Evolutionary conservation across 345 rosid genomes (phyloP), one percentile per base, ranked within the genome.

Genomic region (Microcos paniculata): DNA sequence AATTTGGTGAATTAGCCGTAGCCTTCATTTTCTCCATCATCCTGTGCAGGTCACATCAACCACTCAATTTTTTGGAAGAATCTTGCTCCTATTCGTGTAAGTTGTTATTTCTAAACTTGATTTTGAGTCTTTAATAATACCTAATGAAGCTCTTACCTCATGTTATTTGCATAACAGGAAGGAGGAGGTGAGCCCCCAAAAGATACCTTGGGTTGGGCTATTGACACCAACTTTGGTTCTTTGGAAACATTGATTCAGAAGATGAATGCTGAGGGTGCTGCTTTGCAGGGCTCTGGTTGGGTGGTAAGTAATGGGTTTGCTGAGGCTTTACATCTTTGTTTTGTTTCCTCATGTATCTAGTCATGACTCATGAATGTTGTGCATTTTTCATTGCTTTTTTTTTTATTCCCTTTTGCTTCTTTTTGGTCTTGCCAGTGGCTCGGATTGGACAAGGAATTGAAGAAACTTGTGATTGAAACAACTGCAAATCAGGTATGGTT

Each of bases 251-350:
- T 96, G 84, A 83, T 92, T 21, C 83, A 88, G 31, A 96, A 92
- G 82, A 93, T 93, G 88, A 93, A 45, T 74, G 80, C 94, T n/a
- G 97, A 96, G 80, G 98, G 98, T 84, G 97, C 97, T 81, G 94
- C 96, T 76, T 4, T 96, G 28, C 99, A 96, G 85, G 99, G 99
- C 64, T 96, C 98, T 12, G 99, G 99, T 82, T 96, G 99, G 99
- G 97, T 96, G 97, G 98, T 93, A 75, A 77, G 96, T 77, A 62
- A 2, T 80, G 51, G 43, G 19, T 31, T 67, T 65, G 14, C 42
- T 33, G 19, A 10, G 21, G 19, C 58, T 61, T 58, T n/a, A n/a
- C 49, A 43, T 21, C 33, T 53, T 23, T 15, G 5, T 16, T 48
- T 31, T 46, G 30, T 72, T 73, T 51, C 8, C 35, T 61, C 66